Evolutionary conservation across 2,329 filamentous ascomycete species (phyloP), one percentile per base, ranked within the genome.

Genomic region (Escovopsis sp.): DNA sequence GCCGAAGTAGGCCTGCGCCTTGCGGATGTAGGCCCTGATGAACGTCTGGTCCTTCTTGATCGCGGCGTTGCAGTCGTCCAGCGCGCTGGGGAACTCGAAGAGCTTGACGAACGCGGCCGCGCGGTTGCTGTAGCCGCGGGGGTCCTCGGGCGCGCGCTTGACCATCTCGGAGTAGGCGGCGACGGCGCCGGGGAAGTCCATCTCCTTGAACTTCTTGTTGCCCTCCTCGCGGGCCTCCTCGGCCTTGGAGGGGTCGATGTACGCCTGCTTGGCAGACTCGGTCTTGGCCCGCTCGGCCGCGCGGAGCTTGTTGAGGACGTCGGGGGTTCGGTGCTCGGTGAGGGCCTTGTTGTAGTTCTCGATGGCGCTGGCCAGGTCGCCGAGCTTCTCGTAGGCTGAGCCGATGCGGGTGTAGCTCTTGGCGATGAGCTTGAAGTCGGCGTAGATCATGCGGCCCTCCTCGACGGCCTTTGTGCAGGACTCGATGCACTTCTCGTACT

Each of bases 341-440:
- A 98, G 76, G 4, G 89, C 93, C 62, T 81, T 86, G 65, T 94
- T 81, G 72, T 89, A 98, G 70, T 84, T 85, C 51, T 85, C 79
- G 48, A 98, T 76, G 20, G 93, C 91, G 45, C 80, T 76, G 42
- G 73, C 61, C 10, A 91, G 67, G 53, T 96, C 82, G 50, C 83
- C 85, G 58, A 81, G 66, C 67, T 87, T 94, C 71, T 98, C 91
- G 60, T 96, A 87, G 0, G 89, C 79, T n/a, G 79, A 76, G 49
- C 91, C 91, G 51, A 98, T 94, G 52, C 91, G 86, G 33, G 88
- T 87, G 55, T 91, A 95, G n/a, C 89, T 84, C 78, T 95, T 96
- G 58, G 93, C 88, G 50, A 98, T 89, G 57, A 88, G 74, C 76
- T 98, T 98, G 72, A 96, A 98, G 66, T 98, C 91, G 48, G 91